Conservation (phyloP, 441 rosid species). For the Populus tomentosa region DNA sequence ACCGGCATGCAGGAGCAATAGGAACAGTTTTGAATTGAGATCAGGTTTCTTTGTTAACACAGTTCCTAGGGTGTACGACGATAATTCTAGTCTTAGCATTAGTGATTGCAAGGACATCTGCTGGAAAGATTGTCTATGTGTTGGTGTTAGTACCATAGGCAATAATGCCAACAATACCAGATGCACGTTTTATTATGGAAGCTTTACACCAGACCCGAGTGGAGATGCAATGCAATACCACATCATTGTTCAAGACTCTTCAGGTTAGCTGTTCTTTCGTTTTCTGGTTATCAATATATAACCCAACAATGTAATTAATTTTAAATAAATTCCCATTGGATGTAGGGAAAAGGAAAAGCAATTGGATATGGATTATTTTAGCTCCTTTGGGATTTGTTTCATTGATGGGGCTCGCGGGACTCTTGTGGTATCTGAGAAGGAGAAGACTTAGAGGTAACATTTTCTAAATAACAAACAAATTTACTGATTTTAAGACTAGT, state of each 20-base stretch:
- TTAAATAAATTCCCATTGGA: not conserved
- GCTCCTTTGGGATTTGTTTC: not conserved
- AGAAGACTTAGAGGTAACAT: too few relatives aligned
- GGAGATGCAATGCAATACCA: not conserved
- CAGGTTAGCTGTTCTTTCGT: not conserved
- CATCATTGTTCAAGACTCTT: not conserved
- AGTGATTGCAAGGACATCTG: slow-evolving; percentile 10
- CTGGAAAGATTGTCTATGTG: slow-evolving; percentile 1
- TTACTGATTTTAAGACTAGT: too few relatives aligned
- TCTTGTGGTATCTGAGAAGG: too few relatives aligned
- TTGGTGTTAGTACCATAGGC: not conserved
- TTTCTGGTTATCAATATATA: not conserved
- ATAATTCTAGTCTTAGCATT: slow-evolving; percentile 8
- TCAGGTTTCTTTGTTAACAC: not conserved
- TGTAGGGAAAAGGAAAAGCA: not conserved
- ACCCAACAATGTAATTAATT: not conserved
- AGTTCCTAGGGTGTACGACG: not conserved
- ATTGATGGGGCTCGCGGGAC: too few relatives aligned
- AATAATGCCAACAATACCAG: not conserved
- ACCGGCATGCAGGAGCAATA: slow-evolving; percentile 5
- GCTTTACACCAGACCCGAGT: not conserved
- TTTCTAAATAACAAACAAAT: too few relatives aligned
- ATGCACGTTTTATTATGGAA: not conserved
- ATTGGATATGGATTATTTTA: not conserved
- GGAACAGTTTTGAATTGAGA: not conserved